These are phyloP conservation scores for Funneliformis caledonium DNA, from an alignment of 371 early-diverging fungal species.

Conservation along the genomic window DNA sequence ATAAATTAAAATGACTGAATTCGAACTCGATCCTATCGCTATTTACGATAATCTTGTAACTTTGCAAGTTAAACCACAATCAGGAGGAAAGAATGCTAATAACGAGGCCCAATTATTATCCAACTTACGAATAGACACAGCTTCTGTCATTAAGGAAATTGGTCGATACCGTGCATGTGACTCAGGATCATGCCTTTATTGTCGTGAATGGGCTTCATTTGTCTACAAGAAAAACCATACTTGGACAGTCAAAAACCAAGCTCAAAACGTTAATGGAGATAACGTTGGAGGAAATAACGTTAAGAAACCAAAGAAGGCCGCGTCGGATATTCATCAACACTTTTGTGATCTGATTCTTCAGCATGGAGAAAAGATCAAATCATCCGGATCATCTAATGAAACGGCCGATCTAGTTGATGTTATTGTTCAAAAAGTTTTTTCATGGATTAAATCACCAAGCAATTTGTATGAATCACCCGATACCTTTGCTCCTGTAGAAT, in stretches of 20 bases:
- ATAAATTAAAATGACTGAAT: slow-evolving; percentile 14
- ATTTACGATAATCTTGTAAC: slow-evolving; percentile 22
- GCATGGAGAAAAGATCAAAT: slow-evolving; percentile 1
- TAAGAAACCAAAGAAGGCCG: slow-evolving; percentile 12
- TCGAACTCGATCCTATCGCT: slow-evolving; percentile 17
- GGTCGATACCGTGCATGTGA: slow-evolving; percentile 78
- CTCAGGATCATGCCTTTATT: slow-evolving; percentile 74
- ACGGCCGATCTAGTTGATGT: slow-evolving; percentile 44
- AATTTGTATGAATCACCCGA: slow-evolving; percentile 47
- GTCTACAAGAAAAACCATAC: slow-evolving; percentile 75
- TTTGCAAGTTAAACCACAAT: slow-evolving; percentile 18
- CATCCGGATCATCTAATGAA: background rate
- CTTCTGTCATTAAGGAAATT: slow-evolving; percentile 72
- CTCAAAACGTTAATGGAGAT: background rate
- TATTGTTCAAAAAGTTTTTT: slow-evolving; percentile 46
- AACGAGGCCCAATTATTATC: background rate
- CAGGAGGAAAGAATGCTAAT: background rate
- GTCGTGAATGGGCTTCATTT: slow-evolving; percentile 85
- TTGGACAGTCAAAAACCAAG: slow-evolving; percentile 54
- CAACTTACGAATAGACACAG: slow-evolving; percentile 50
- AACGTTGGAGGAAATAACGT: background rate
- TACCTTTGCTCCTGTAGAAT: slow-evolving; percentile 49
- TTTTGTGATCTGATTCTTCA: background rate
- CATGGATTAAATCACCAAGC: slow-evolving; percentile 49
- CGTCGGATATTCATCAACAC: background rate